Conservation (phyloP, 768 basidiomycete genomes). For the Naematelia aurantialba region DNA sequence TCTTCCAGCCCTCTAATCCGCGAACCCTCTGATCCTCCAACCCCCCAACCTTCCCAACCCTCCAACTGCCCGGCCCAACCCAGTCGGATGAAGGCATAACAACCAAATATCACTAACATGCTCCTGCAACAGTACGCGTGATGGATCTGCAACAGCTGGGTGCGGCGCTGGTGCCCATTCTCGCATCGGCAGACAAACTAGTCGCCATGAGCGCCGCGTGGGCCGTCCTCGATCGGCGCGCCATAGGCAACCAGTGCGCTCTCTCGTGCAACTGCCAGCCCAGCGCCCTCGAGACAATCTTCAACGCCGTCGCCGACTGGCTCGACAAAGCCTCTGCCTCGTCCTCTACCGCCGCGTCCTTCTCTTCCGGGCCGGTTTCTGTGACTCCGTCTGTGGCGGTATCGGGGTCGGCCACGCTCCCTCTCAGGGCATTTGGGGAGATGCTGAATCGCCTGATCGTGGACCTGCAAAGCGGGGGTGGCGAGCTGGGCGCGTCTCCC, state of each 20-base stretch:
- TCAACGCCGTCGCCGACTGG: constrained; percentile 23
- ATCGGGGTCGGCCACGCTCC: too few species aligned
- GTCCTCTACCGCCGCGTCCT: too few species aligned
- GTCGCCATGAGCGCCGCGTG: constrained; percentile 26
- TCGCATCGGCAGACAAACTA: constrained; percentile 17
- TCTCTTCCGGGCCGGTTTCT: too few species aligned
- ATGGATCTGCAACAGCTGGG: constrained; percentile 31
- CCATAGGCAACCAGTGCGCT: constrained; percentile 25
- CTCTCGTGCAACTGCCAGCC: constrained; percentile 47
- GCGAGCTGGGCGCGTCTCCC: background rate
- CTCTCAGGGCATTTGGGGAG: too few species aligned
- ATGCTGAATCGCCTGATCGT: background rate
- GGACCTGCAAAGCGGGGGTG: background rate
- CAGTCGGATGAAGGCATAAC: background rate
- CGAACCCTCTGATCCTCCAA: background rate
- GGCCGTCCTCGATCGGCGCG: constrained; percentile 21
- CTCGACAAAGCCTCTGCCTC: constrained; percentile 17
- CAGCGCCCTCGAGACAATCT: constrained; percentile 80
- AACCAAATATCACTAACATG: background rate
- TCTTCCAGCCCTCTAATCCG: too few species aligned
- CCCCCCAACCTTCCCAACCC: too few species aligned
- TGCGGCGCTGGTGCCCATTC: constrained; percentile 25
- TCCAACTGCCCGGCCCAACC: too few species aligned
- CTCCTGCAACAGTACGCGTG: constrained; percentile 23
- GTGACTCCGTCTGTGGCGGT: too few species aligned